A percentile compares a stretch with the other conserved stretches of the same genome.
Conservation (phyloP, 345 rosid species). For the Hirschfeldia incana region DNA sequence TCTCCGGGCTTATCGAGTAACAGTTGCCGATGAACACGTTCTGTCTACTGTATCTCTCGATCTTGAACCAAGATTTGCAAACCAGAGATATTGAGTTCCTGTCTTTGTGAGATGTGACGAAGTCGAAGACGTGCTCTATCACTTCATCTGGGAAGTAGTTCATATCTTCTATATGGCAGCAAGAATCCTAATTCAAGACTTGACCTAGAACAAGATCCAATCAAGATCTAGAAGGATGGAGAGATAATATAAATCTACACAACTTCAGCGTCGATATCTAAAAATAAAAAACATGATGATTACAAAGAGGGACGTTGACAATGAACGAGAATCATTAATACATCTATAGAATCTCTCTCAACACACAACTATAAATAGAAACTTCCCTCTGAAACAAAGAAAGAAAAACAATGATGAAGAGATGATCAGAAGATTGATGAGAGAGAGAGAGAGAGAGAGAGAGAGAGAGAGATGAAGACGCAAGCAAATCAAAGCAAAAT, state of each 20-base stretch:
- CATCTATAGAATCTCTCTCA: slow-evolving; percentile 40
- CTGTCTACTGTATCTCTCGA: slow-evolving; percentile 69
- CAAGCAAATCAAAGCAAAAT: slow-evolving; percentile 4
- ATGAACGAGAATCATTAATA: slow-evolving; percentile 35
- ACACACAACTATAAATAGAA: slow-evolving; percentile 28
- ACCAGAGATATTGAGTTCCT: slow-evolving; percentile 82
- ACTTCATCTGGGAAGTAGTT: slow-evolving; percentile 97
- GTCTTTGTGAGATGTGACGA: slow-evolving; percentile 66
- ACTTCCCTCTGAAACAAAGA: slow-evolving; percentile 9
- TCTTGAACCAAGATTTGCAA: slow-evolving; percentile 86
- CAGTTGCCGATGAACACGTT: slow-evolving; percentile 87
- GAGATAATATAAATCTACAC: slow-evolving; percentile 8
- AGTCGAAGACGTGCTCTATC: slow-evolving; percentile 80
- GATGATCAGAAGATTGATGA: slow-evolving; percentile 29
- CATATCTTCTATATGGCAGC: slow-evolving; percentile 43
- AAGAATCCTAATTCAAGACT: neutral
- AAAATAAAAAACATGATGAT: slow-evolving; percentile 17
- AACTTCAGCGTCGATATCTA: neutral
- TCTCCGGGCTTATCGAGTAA: slow-evolving; percentile 73
- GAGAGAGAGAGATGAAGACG: slow-evolving; percentile 20
- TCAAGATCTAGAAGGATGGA: neutral
- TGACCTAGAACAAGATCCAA: neutral
- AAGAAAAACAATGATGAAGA: slow-evolving; percentile 28
- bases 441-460: slow-evolving; percentile 2
- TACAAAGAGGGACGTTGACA: slow-evolving; percentile 19